phyloP scores from a whole-genome alignment of 331 rosid species.

The Malus hybrid region DNA sequence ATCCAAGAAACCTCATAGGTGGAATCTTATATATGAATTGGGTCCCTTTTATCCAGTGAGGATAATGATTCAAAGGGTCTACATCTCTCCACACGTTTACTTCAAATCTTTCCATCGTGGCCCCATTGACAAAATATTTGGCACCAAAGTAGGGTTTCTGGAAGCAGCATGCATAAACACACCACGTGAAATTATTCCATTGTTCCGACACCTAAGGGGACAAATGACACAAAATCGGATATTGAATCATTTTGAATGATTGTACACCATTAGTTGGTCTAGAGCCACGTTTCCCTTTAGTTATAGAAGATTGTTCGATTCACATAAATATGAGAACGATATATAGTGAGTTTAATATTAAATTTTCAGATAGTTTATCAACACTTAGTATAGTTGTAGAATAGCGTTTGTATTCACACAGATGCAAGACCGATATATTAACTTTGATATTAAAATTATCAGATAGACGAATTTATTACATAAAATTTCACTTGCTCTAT shows the following conservation, averaged over 20 bases:
- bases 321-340: not conserved
- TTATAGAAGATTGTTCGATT: too few relatives aligned
- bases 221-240: too few relatives aligned
- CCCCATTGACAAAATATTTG: not conserved
- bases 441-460: too few relatives aligned
- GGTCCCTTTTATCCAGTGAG: not conserved
- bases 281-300: not conserved
- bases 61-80: not conserved
- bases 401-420: not conserved
- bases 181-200: conserved; percentile 4
- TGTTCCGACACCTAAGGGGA: too few relatives aligned
- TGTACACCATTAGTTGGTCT: not conserved
- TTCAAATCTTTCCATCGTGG: not conserved
- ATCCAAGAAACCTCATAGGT: too few relatives aligned
- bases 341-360: too few relatives aligned
- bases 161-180: not conserved
- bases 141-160: not conserved
- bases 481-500: too few relatives aligned
- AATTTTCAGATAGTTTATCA: too few relatives aligned
- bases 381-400: not conserved
- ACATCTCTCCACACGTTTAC: not conserved
- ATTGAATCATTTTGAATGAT: too few relatives aligned
- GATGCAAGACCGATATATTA: too few relatives aligned
- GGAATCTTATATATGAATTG: not conserved
- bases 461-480: too few relatives aligned